A percentile compares a stretch with the other conserved stretches of the same genome.
Evolutionary conservation across 805 yeast species (phyloP).

Genomic region (Suhomyces kilbournensis): DNA sequence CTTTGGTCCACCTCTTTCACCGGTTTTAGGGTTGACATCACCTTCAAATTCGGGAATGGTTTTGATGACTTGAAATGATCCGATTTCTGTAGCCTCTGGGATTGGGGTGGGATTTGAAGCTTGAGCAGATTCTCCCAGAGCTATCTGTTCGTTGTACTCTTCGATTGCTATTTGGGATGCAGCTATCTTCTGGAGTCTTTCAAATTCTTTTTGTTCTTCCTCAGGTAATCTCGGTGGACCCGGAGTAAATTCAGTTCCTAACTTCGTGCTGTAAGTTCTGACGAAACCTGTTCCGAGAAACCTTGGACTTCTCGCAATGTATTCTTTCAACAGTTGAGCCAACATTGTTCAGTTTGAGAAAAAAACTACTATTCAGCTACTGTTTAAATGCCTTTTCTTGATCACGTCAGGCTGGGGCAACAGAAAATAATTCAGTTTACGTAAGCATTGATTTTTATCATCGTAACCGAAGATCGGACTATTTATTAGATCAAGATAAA

Average conservation of each 20-base stretch:
- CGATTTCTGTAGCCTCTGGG: constrained; percentile 52
- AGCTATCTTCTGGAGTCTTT: constrained; percentile 76
- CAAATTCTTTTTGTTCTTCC: constrained; percentile 89
- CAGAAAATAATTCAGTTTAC: not conserved
- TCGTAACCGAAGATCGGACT: not conserved
- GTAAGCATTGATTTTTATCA: not conserved
- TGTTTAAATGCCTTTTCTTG: not conserved
- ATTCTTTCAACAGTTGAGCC: not conserved
- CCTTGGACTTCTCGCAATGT: not conserved
- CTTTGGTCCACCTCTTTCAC: constrained; percentile 96
- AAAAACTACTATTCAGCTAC: not conserved
- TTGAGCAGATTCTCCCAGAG: constrained; percentile 11
- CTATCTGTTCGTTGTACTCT: constrained; percentile 56
- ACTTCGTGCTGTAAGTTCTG: constrained; percentile 16
- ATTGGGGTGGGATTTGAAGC: constrained; percentile 21
- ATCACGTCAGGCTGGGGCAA: not conserved
- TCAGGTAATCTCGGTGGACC: constrained; percentile 73
- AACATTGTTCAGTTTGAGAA: not conserved
- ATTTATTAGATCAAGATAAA: not conserved
- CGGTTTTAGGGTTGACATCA: constrained; percentile 86
- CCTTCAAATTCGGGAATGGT: constrained; percentile 96
- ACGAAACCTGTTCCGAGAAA: not conserved
- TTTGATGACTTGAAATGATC: constrained; percentile 61
- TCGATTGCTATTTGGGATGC: constrained; percentile 75
- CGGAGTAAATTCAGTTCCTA: constrained; percentile 25